Base-by-base conservation (phyloP, 139 green algal genomes). In the Haematococcus sp. region DNA sequence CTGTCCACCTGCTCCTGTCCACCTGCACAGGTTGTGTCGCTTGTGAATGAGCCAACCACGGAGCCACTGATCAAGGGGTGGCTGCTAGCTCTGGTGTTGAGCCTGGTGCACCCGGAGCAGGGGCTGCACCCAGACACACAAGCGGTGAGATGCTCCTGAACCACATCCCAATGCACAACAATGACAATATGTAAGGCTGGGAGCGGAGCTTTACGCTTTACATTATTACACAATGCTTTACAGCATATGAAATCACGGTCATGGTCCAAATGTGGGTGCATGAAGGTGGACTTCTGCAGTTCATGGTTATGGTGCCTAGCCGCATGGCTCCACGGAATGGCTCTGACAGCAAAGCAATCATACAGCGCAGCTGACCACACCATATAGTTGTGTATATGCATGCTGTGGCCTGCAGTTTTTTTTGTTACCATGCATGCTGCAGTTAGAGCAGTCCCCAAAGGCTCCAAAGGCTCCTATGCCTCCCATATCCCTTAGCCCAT, bases 101-200 rank as follows among this genome's bases (percentile, higher is more conserved):
- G 63, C 51, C 73, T 78, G 63, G 64, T 73, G 22, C 73, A 78
- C 63, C 73, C 73, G 5, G 73, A 78, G 52, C 33, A 67, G 19
- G 73, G 73, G 1, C 73, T 78, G 22, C 66, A 78, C 63, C 63
- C 63, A 32, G 4, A 34, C 63, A 78, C 73, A 20, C 70, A 76
- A 23, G 54, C 32, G 56, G 40, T 63, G 19, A 44, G 56, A 13
- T 25, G 16, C 22, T 63, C 46, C 46, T 55, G 15, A 55, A 23
- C 16, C 13, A 55, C 13, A 55, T 23, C 13, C 13, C 13, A 55
- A 16, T 23, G 16, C 13, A 13, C 16, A 16, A 55, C 46, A 55
- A 23, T 13, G 16, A 55, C 46, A 23, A 13, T 16, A 55, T 13
- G 46, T 23, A 55, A 55, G 46, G 16, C 15, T 55, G 46, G 46